Evolutionary conservation across 139 green algal genomes (phyloP), one percentile per base, ranked within the genome.

Genomic region (Pedinophyceae sp.): DNA sequence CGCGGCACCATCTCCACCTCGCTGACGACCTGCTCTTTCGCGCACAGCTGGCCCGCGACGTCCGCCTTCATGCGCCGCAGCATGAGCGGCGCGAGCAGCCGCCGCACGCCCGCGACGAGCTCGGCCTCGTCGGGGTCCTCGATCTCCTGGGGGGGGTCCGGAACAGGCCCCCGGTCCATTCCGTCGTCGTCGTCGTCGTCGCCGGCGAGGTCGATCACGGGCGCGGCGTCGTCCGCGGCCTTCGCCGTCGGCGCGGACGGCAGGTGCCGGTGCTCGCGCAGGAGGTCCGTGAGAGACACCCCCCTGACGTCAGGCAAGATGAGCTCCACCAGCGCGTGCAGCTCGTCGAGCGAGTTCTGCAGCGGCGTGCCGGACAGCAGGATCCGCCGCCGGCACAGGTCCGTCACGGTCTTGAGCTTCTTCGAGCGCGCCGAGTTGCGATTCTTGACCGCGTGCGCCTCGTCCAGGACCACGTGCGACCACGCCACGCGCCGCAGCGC

Each of bases 381-480:
- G 41, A 89, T 72, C 34, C 81, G 73, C 50, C 80, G 66, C 65
- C 74, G 69, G 48, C 69, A 41, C 22, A 39, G 26, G 15, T 10
- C 30, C 34, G 34, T 22, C 24, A 75, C 18, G 25, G 48, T 34
- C 3, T 27, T 45, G 10, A 47, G 30, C 29, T 50, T 61, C 22
- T 23, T 25, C 26, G 15, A 17, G 13, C 54, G 16, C 41, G 17
- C 19, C 43, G 68, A 69, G 22, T 46, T 60, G 2, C 64, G 52
- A 61, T 95, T 93, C 70, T 95, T 95, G 4, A 95, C 65, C 30
- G 88, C 78, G 62, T 95, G 87, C 2, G 85, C 87, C 69, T 94
- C 82, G 46, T 88, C 81, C 58, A 82, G 54, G 38, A 87, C 53
- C 58, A 87, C 54, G 64, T 85, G 74, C n/a, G 54, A 71, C 77